phyloP scores from a whole-genome alignment of 345 rosid species.

The Brassica napus region Da-Ae NC_063439.1:19765501-19766000 shows the following conservation, averaged over 20 bases:
- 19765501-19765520: not conserved
- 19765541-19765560: not conserved
- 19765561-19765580: not conserved
- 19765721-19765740: not conserved
- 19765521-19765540: not conserved
- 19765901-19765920: not conserved
- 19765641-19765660: not conserved
- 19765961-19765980: not conserved
- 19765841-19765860: not conserved
- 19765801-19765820: not conserved
- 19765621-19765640: not conserved
- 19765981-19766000: not conserved
- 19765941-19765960: not conserved
- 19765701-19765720: not conserved
- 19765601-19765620: no score
- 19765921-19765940: not conserved
- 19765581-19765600: not conserved
- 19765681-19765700: not conserved
- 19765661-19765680: not conserved
- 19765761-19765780: not conserved
- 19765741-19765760: constrained; percentile 1
- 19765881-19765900: not conserved
- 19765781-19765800: not conserved
- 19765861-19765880: not conserved
- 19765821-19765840: not conserved